These are phyloP conservation scores for Alternaria arborescens DNA, from an alignment of 2,329 filamentous ascomycete species.

Conservation along the genomic window DNA sequence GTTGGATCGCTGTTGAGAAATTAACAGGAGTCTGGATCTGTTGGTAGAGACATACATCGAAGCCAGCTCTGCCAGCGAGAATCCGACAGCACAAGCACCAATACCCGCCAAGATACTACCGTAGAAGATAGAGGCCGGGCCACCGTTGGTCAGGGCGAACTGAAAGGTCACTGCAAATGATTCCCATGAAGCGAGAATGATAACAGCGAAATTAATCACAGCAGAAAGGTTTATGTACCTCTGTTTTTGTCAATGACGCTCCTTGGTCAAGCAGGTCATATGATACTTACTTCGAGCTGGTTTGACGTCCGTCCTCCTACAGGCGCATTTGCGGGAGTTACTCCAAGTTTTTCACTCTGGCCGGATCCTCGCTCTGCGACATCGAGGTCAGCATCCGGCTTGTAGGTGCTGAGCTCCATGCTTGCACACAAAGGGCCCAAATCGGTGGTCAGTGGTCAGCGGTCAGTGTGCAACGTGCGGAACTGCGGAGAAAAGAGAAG, in stretches of 20 bases:
- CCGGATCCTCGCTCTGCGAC: conserved; percentile 22
- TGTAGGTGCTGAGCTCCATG: conserved; percentile 26
- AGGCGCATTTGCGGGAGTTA: not conserved
- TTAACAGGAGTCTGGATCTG: not conserved
- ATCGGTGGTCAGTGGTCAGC: not conserved
- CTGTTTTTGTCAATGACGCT: conserved; percentile 10
- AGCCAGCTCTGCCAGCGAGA: conserved; percentile 43
- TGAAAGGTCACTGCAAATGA: conserved; percentile 39
- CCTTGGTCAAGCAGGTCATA: not conserved
- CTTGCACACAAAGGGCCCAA: not conserved
- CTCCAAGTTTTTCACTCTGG: conserved; percentile 16
- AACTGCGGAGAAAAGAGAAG: conserved; percentile 1
- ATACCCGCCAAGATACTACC: conserved; percentile 38
- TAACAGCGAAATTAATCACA: conserved; percentile 36
- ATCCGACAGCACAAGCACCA: conserved; percentile 42
- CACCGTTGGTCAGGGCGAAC: conserved; percentile 40
- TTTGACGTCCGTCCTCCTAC: conserved; percentile 6
- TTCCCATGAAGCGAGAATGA: conserved; percentile 38
- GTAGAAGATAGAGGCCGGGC: conserved; percentile 41
- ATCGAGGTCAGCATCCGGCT: conserved; percentile 21
- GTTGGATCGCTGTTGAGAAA: conserved; percentile 34
- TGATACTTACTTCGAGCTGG: conserved; percentile 22
- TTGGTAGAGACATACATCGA: conserved; percentile 34
- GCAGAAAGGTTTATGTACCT: conserved; percentile 39
- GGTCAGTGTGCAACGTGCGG: not conserved